Base-by-base conservation (phyloP, 148 eudicot genomes). In the Camellia lanceoleosa region DNA sequence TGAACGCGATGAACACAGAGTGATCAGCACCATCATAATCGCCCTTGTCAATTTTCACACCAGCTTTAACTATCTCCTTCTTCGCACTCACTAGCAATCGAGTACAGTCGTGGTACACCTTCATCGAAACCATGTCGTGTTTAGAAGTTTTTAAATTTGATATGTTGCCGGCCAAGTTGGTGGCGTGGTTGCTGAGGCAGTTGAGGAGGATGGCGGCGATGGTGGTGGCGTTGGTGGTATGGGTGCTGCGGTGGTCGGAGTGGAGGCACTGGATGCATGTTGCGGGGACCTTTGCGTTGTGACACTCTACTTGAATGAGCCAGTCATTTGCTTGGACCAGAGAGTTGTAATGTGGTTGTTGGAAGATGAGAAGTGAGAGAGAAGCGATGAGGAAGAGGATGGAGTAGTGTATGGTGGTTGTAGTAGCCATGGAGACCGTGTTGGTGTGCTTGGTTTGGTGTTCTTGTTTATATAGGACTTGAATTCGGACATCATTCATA, bases 241-340 rank as follows among this genome's bases (percentile, higher is more conserved):
- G 42, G 15, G 19, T 20, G 72, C 19, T 68, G 72, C 51, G 49
- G 51, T 16, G 51, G 51, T 68, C 72, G 51, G 72, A 68, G 72
- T 43, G 42, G 72, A 68, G 72, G 52, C 72, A 68, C 72, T 68
- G 72, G 49, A 68, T 42, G 52, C 72, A 68, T n/a, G 72, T 44
- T 44, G 42, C 20, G 52, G 72, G 72, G 52, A 68, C 72, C 72
- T 3, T 2, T 6, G 72, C 52, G 23, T 7, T 16, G 52, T 7
- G 20, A 43, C 72, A 68, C 51, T 68, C 72, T 16, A 18, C 51
- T 43, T 43, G 20, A 44, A 51, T 19, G 43, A 68, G 12, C 72
- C 72, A 68, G 72, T 7, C 72, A 43, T 68, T 68, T 68, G 23
- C 72, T 68, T n/a, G 20, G 3, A 16, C 13, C 20, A 43, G 19